These are phyloP conservation scores for Colletotrichum salicis DNA, from an alignment of 2,329 filamentous ascomycete genomes.

Conservation along the genomic window DNA sequence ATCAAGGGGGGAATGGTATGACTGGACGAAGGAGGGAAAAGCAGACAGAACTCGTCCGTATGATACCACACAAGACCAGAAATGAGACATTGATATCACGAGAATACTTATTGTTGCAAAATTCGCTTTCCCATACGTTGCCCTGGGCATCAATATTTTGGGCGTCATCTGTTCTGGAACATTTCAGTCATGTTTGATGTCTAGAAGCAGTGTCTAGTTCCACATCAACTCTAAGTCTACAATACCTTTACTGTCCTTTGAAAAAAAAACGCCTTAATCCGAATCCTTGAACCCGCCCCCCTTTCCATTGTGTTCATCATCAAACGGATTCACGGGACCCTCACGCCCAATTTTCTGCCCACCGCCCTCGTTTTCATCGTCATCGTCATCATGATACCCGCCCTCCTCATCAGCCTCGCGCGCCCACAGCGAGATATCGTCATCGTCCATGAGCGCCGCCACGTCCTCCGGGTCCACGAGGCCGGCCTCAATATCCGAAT, in stretches of 20 bases:
- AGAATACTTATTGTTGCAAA: not conserved
- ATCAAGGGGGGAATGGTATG: constrained; percentile 1
- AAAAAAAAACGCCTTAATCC: constrained; percentile 5
- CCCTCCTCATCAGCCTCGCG: constrained; percentile 49
- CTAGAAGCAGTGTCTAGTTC: not conserved
- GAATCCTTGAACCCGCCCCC: constrained; percentile 16
- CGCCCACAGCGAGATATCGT: constrained; percentile 70
- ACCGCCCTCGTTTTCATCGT: constrained; percentile 39
- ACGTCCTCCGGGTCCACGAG: constrained; percentile 60
- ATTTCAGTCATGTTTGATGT: not conserved
- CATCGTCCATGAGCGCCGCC: constrained; percentile 66
- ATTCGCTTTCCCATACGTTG: not conserved
- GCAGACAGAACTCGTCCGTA: constrained; percentile 31
- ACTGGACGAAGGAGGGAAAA: constrained; percentile 15
- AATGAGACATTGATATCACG: constrained; percentile 32
- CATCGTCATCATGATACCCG: constrained; percentile 45
- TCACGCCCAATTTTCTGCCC: constrained; percentile 8
- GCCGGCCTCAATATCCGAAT: constrained; percentile 58
- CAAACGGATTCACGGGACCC: constrained; percentile 1
- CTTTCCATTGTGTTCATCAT: constrained; percentile 4
- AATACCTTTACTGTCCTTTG: not conserved
- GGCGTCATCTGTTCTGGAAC: not conserved
- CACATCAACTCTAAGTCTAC: constrained; percentile 9
- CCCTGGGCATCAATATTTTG: not conserved
- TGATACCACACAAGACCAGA: constrained; percentile 29